These are phyloP conservation scores for Plantago major DNA, from an alignment of 257 asterid genomes.

Conservation along the genomic window DNA sequence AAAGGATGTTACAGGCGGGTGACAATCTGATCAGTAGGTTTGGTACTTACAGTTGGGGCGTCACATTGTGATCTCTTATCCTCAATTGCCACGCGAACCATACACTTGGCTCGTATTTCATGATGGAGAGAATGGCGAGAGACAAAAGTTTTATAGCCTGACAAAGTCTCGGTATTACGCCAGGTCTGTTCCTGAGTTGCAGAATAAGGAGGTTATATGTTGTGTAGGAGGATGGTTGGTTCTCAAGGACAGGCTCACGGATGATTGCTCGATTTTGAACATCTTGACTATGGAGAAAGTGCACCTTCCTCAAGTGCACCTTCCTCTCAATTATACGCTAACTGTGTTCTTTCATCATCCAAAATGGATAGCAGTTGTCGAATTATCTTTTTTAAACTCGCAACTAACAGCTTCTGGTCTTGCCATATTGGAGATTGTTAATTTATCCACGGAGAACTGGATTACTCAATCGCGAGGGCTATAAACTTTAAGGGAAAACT, in stretches of 20 bases:
- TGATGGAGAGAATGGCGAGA: background rate
- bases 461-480: background rate
- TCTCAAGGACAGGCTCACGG: background rate
- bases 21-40: too few species aligned
- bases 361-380: background rate
- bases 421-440: background rate
- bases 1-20: too few species aligned
- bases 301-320: background rate
- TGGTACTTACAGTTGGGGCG: too few species aligned
- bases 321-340: background rate
- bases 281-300: background rate
- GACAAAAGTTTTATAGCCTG: background rate
- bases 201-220: background rate
- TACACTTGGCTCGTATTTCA: background rate
- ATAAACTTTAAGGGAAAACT: background rate
- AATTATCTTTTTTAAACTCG: background rate
- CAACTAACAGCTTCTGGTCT: background rate
- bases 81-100: background rate
- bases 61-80: too few species aligned
- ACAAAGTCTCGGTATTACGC: background rate
- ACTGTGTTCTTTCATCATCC: background rate
- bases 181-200: background rate
- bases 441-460: background rate
- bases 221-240: background rate
- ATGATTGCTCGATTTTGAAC: conserved; percentile 17